These are phyloP conservation scores for Striga hermonthica DNA, from an alignment of 305 asterid genomes.

Conservation along the genomic window DNA sequence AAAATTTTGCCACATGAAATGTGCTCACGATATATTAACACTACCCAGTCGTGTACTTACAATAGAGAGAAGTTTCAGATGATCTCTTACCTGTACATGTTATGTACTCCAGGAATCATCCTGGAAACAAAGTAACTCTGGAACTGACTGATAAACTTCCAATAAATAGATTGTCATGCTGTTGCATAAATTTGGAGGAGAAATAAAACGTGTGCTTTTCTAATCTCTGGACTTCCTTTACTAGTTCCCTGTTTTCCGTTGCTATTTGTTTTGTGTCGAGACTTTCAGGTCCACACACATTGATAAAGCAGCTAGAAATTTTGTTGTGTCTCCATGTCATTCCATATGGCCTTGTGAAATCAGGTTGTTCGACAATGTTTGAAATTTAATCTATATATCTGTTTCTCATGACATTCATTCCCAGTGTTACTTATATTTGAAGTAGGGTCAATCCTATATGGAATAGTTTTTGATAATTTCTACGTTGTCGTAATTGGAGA, in stretches of 20 bases:
- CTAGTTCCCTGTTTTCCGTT: not conserved
- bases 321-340: slow-evolving; percentile 1
- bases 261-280: not conserved
- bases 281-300: not conserved
- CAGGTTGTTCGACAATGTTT: too few relatives aligned
- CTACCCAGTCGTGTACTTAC: not conserved
- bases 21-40: not conserved
- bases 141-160: not conserved
- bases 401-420: not conserved
- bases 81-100: not conserved
- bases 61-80: not conserved
- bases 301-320: not conserved
- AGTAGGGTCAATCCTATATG: not conserved
- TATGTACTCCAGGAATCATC: not conserved
- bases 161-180: not conserved
- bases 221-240: not conserved
- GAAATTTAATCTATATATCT: too few relatives aligned
- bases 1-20: not conserved
- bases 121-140: not conserved
- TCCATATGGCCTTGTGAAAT: not conserved
- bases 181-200: not conserved
- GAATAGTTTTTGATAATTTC: not conserved
- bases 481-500: not conserved
- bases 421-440: not conserved
- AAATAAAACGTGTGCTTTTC: not conserved